phyloP scores from a whole-genome alignment of 352 stramenopile species.

The Phytophthora europaea region DNA sequence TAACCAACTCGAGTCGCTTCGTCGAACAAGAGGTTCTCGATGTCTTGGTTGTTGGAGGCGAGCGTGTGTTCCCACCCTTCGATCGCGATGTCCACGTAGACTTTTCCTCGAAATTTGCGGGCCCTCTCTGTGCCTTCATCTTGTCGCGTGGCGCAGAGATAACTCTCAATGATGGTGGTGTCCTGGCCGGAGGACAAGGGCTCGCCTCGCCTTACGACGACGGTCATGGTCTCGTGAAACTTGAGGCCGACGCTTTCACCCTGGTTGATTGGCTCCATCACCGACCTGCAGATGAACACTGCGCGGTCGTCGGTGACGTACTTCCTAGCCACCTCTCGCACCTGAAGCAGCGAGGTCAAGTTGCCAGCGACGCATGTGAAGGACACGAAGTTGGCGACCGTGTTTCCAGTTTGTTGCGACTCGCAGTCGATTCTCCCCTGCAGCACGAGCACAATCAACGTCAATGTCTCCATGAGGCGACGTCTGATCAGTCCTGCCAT shows the following conservation, averaged over 20 bases:
- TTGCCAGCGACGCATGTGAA: slow-evolving; percentile 35
- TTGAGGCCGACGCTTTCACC: slow-evolving; percentile 22
- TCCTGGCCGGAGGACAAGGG: slow-evolving; percentile 15
- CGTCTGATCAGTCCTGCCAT: neutral
- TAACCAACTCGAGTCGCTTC: slow-evolving; percentile 30
- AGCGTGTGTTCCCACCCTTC: slow-evolving; percentile 40
- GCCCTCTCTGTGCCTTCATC: slow-evolving; percentile 32
- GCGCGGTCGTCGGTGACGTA: slow-evolving; percentile 24
- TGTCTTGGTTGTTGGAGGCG: slow-evolving; percentile 50
- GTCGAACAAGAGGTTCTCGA: slow-evolving; percentile 59
- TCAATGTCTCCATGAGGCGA: neutral
- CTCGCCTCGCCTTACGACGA: slow-evolving; percentile 28
- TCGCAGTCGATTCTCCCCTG: slow-evolving; percentile 34
- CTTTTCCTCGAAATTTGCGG: slow-evolving; percentile 30
- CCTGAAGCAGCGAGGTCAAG: slow-evolving; percentile 26
- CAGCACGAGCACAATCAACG: neutral
- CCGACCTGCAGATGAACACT: slow-evolving; percentile 34
- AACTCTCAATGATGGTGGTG: slow-evolving; percentile 40
- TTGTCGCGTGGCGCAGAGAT: slow-evolving; percentile 35
- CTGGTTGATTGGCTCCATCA: slow-evolving; percentile 29
- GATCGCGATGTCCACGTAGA: slow-evolving; percentile 38
- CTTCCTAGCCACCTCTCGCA: slow-evolving; percentile 31
- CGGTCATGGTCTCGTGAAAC: slow-evolving; percentile 39
- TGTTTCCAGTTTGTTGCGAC: slow-evolving; percentile 22
- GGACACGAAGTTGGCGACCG: slow-evolving; percentile 28